These are phyloP conservation scores for Aureobasidium sp. DNA, from an alignment of 2,329 filamentous ascomycete genomes.

Conservation along the genomic window DNA sequence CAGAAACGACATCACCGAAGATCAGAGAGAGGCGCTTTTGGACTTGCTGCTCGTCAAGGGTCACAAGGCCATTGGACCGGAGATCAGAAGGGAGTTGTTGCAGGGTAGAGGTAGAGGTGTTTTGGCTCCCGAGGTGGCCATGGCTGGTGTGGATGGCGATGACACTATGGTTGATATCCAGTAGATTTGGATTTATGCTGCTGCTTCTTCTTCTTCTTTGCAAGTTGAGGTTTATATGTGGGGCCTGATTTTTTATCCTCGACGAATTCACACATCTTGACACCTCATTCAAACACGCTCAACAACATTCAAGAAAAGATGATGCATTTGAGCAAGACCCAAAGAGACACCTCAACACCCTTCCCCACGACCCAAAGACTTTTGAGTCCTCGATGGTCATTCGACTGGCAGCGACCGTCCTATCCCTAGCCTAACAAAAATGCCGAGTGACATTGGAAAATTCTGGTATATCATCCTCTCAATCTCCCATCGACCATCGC, in stretches of 20 bases:
- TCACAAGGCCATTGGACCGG: conserved; percentile 81
- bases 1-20: conserved; percentile 91
- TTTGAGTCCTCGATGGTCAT: background rate
- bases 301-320: background rate
- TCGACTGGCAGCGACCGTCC: background rate
- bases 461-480: background rate
- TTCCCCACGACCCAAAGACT: background rate
- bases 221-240: background rate
- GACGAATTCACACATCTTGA: background rate
- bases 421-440: background rate
- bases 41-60: conserved; percentile 79
- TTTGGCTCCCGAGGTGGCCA: conserved; percentile 49
- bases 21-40: conserved; percentile 82
- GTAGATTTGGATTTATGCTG: background rate
- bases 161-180: conserved; percentile 70
- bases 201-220: background rate
- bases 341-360: background rate
- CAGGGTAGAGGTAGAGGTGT: conserved; percentile 81
- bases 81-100: conserved; percentile 79
- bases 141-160: conserved; percentile 54
- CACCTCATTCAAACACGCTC: background rate
- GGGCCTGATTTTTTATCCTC: background rate
- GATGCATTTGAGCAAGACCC: background rate
- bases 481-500: background rate
- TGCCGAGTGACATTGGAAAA: background rate